These are phyloP conservation scores for Xylariomycetidae sp. DNA, from an alignment of 2,329 filamentous ascomycete species.

Conservation along the genomic window DNA sequence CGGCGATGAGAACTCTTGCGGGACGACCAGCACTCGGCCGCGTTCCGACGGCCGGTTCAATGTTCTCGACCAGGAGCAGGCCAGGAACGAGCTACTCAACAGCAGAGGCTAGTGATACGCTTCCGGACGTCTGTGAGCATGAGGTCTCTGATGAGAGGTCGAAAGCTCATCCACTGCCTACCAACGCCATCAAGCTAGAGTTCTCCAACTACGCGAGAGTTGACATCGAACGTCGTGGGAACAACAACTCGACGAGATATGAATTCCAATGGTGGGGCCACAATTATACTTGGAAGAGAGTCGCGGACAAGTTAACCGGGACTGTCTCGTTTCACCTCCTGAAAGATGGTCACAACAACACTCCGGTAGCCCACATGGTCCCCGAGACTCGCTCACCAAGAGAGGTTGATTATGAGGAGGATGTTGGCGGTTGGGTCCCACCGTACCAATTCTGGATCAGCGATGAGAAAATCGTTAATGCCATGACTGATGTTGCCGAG, in stretches of 20 bases:
- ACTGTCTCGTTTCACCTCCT: constrained; percentile 77
- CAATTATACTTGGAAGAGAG: constrained; percentile 77
- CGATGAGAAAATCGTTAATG: constrained; percentile 64
- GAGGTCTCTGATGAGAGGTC: constrained; percentile 26
- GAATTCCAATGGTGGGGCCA: constrained; percentile 93
- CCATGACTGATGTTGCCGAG: constrained; percentile 80
- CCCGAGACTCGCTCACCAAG: constrained; percentile 70
- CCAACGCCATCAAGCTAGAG: constrained; percentile 81
- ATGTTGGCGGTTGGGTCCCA: constrained; percentile 82
- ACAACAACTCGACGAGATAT: constrained; percentile 68
- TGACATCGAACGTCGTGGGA: constrained; percentile 67
- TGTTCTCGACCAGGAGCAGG: constrained; percentile 25
- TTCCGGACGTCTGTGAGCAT: constrained; percentile 20
- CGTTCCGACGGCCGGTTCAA: constrained; percentile 28
- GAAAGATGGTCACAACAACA: constrained; percentile 55
- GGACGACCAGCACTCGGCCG: constrained; percentile 32
- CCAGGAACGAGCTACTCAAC: constrained; percentile 32
- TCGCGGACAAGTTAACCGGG: constrained; percentile 62
- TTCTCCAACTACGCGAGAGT: constrained; percentile 97
- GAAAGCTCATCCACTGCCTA: constrained; percentile 45
- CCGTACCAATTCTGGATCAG: constrained; percentile 89
- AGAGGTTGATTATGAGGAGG: constrained; percentile 67
- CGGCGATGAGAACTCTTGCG: constrained; percentile 43
- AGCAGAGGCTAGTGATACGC: constrained; percentile 27
- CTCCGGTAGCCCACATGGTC: constrained; percentile 76